Evolutionary conservation across 768 basidiomycete genomes (phyloP).

Genomic region (Mycena pura): DNA sequence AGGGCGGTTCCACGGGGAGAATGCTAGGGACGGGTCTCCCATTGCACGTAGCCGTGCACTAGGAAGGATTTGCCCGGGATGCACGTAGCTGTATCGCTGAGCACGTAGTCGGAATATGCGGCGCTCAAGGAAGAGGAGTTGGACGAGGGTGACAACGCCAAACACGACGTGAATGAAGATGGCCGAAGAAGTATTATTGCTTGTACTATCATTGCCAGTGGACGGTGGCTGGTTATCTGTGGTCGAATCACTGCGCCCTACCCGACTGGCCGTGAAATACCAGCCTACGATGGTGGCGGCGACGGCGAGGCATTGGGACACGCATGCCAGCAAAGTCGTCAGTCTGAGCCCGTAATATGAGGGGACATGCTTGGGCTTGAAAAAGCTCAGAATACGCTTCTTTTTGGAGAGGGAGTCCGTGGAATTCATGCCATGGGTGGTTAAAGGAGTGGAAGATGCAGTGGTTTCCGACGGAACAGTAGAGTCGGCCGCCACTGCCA

Average conservation of each 20-base stretch:
- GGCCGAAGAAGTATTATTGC: conserved; percentile 39
- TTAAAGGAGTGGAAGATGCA: conserved; percentile 22
- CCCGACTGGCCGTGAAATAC: conserved; percentile 48
- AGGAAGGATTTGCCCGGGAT: conserved; percentile 64
- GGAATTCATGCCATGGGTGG: conserved; percentile 25
- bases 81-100: conserved; percentile 63
- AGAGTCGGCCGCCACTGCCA: too few relatives aligned
- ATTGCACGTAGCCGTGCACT: conserved; percentile 38
- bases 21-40: conserved; percentile 43
- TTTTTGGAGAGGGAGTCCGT: conserved; percentile 36
- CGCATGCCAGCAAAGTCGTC: conserved; percentile 49
- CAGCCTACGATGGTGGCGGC: conserved; percentile 61
- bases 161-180: conserved; percentile 74
- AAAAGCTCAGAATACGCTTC: conserved; percentile 44
- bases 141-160: conserved; percentile 53
- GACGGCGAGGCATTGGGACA: conserved; percentile 48
- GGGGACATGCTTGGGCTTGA: conserved; percentile 46
- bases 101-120: conserved; percentile 69
- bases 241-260: too few relatives aligned
- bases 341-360: conserved; percentile 52
- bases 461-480: conserved; percentile 26
- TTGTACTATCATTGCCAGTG: too few relatives aligned
- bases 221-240: too few relatives aligned
- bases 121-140: conserved; percentile 70
- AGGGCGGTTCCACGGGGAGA: conserved; percentile 76